Base-by-base conservation (phyloP, 2,329 filamentous ascomycete species). In the Alternaria incomplexa region DNA sequence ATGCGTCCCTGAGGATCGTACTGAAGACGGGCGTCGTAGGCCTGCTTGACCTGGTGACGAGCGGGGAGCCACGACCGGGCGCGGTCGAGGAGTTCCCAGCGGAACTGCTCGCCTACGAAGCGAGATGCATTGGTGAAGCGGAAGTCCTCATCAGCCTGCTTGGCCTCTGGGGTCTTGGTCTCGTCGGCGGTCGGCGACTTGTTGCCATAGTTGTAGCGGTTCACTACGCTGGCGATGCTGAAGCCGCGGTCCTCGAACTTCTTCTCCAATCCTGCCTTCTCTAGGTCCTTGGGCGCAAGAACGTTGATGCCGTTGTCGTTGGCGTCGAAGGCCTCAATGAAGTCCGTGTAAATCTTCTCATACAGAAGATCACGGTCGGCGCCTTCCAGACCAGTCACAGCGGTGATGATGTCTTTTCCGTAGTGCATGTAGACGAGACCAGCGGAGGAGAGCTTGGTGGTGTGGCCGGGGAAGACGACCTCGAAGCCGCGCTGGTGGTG, bases 351-450 rank as follows among this genome's bases (percentile, higher is more conserved):
- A 54, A 99, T 83, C 85, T 97, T 97, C 75, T 89, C 85, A 85
- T 92, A 96, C 58, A 99, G 85, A 28, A 96, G 81, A 44, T 86
- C 85, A 47, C 96, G 90, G 69, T 93, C 90, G 46, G 88, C 80
- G 67, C 86, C 88, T 67, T 89, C 77, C 26, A 90, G 81, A 6
- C 85, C 85, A 10, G 90, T 87, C 58, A 88, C 84, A 54, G 88
- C 84, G 3, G 91, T 88, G 73, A 99, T 90, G 77, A 98, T 93
- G 61, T 89, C 87, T 73, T 89, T 90, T 71, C 96, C 96, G 80
- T 96, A 98, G 85, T 98, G 95, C 86, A 97, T 88, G 85, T 96
- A 99, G 32, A 99, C 93, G 22, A 99, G 87, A 1, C 96, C 96
- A 0, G 96, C 96, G 64, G 93, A 96, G 59, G 92, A 96, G 61